Percentiles rank a stretch among this genome's conserved stretches.
Conservation (phyloP, 768 basidiomycete genomes). For the Rhizopogon roseolus region DNA sequence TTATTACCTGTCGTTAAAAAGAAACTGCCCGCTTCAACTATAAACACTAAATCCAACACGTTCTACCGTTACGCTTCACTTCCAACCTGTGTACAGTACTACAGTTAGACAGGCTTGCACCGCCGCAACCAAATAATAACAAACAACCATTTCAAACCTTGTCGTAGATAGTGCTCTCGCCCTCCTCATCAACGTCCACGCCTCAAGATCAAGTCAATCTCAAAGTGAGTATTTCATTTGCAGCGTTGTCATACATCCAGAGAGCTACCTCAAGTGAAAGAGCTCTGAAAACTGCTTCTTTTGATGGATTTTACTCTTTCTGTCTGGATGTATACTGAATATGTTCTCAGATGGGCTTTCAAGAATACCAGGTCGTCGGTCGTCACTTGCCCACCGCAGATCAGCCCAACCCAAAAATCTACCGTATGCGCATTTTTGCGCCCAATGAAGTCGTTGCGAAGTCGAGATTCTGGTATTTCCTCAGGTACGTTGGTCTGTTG, state of each 20-base stretch:
- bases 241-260: not conserved
- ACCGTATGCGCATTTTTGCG: slow-evolving; percentile 99
- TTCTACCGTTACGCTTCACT: too few relatives aligned
- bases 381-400: slow-evolving; percentile 93
- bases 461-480: slow-evolving; percentile 99
- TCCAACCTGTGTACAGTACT: too few relatives aligned
- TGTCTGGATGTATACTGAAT: slow-evolving; percentile 17
- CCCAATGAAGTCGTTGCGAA: slow-evolving; percentile 99
- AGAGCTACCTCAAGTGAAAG: not conserved
- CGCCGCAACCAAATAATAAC: slow-evolving; percentile 16
- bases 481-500: slow-evolving; percentile 51
- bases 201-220: slow-evolving; percentile 15
- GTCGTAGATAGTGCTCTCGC: slow-evolving; percentile 8
- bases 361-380: slow-evolving; percentile 96
- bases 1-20: not conserved
- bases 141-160: slow-evolving; percentile 17
- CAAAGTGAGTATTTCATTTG: slow-evolving; percentile 24
- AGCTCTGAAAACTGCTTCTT: not conserved
- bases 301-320: slow-evolving; percentile 26
- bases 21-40: too few relatives aligned
- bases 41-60: too few relatives aligned
- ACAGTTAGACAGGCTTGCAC: too few relatives aligned
- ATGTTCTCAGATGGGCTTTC: slow-evolving; percentile 59
- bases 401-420: slow-evolving; percentile 95
- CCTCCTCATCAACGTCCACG: slow-evolving; percentile 24